Evolutionary conservation across 441 rosid genomes (phyloP).

Genomic region (Lepidium campestre): DNA sequence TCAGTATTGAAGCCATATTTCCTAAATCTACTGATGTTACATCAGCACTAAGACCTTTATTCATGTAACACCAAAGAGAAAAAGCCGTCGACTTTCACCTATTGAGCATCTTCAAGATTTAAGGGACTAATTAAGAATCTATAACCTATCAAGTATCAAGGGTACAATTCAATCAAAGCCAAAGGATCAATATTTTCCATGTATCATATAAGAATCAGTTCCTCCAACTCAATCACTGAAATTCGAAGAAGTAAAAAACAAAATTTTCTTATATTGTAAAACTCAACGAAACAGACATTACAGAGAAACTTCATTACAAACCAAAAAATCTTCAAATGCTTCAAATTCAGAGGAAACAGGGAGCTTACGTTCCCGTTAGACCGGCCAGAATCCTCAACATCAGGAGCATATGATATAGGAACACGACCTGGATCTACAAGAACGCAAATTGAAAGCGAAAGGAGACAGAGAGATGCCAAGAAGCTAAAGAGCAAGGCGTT

Average conservation of each 20-base stretch:
- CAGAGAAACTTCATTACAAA: neutral
- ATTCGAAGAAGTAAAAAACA: neutral
- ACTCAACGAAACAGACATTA: constrained; percentile 5
- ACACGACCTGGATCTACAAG: constrained; percentile 68
- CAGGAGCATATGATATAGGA: constrained; percentile 61
- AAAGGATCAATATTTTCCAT: neutral
- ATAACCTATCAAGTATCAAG: neutral
- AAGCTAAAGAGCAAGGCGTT: constrained; percentile 49
- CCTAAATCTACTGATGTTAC: neutral
- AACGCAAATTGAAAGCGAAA: constrained; percentile 50
- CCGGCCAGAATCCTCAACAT: constrained; percentile 49
- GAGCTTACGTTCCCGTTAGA: constrained; percentile 42
- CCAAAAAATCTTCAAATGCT: neutral
- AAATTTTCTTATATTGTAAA: neutral
- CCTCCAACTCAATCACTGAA: neutral
- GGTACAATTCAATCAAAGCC: neutral
- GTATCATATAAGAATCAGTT: neutral
- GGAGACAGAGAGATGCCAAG: constrained; percentile 44
- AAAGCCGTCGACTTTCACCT: neutral
- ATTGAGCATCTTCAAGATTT: neutral
- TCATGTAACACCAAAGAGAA: neutral
- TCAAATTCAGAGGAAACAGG: neutral
- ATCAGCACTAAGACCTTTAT: neutral
- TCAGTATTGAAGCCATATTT: neutral
- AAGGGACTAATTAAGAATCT: neutral